Conservation (phyloP, 805 yeast species). For the Nakazawaea ishiwadae region DNA sequence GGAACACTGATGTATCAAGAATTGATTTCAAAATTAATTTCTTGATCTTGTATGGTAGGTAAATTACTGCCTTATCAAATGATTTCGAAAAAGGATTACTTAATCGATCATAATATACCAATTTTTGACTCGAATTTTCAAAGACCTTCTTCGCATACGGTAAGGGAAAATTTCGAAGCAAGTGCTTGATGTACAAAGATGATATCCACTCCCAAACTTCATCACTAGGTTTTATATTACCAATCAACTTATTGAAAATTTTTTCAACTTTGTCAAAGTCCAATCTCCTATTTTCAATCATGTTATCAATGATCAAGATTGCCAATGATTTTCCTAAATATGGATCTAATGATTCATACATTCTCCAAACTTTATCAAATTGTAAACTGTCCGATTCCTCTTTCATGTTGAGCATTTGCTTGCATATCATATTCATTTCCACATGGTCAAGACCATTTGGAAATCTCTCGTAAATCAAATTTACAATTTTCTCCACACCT, state of each 20-base stretch:
- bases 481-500: slow-evolving; percentile 24
- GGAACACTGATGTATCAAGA: slow-evolving; percentile 5
- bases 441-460: slow-evolving; percentile 20
- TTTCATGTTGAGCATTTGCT: slow-evolving; percentile 18
- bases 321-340: slow-evolving; percentile 21
- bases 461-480: slow-evolving; percentile 20
- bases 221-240: slow-evolving; percentile 14
- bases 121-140: slow-evolving; percentile 10
- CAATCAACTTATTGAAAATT: slow-evolving; percentile 18
- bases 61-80: slow-evolving; percentile 19
- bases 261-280: slow-evolving; percentile 21
- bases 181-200: slow-evolving; percentile 25
- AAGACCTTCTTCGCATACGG: slow-evolving; percentile 20
- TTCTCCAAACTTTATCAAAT: slow-evolving; percentile 22
- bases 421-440: slow-evolving; percentile 27
- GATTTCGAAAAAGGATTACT: slow-evolving; percentile 25
- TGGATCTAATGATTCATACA: slow-evolving; percentile 18
- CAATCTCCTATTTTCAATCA: slow-evolving; percentile 20
- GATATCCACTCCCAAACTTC: slow-evolving; percentile 25
- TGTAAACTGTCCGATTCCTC: slow-evolving; percentile 6
- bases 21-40: slow-evolving; percentile 10
- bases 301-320: slow-evolving; percentile 23
- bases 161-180: slow-evolving; percentile 21
- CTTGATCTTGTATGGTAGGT: slow-evolving; percentile 12
- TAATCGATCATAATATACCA: background rate